Conservation (phyloP, 73 alveolate species). For the Paramecium primaurelia region DNA sequence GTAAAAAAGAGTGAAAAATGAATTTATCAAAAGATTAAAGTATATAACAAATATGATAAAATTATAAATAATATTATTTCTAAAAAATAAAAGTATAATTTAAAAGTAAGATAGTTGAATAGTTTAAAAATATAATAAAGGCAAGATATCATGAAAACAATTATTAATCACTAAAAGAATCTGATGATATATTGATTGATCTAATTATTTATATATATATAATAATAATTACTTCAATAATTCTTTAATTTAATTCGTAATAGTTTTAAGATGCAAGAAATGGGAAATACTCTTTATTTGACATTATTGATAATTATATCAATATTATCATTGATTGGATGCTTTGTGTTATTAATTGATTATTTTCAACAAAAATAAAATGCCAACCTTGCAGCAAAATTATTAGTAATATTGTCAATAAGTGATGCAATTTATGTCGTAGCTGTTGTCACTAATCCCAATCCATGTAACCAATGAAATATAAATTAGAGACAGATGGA, state of each 20-base stretch:
- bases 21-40: no score
- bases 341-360: not conserved
- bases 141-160: no score
- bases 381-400: not conserved
- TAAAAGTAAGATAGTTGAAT: not conserved
- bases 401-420: not conserved
- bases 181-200: not conserved
- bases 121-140: no score
- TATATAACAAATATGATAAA: no score
- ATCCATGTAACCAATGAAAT: not conserved
- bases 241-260: not conserved
- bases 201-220: not conserved
- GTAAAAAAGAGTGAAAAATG: no score
- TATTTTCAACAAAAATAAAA: not conserved
- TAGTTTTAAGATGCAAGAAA: not conserved
- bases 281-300: not conserved
- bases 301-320: not conserved
- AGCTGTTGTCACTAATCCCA: not conserved
- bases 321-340: not conserved
- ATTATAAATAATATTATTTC: no score
- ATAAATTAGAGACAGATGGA: not conserved
- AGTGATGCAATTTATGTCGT: slow-evolving; percentile 9
- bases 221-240: not conserved
- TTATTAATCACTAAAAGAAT: not conserved
- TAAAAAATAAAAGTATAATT: not conserved